Evolutionary conservation across 2,329 filamentous ascomycete species (phyloP).

Genomic region (Epichloe sylvatica): DNA sequence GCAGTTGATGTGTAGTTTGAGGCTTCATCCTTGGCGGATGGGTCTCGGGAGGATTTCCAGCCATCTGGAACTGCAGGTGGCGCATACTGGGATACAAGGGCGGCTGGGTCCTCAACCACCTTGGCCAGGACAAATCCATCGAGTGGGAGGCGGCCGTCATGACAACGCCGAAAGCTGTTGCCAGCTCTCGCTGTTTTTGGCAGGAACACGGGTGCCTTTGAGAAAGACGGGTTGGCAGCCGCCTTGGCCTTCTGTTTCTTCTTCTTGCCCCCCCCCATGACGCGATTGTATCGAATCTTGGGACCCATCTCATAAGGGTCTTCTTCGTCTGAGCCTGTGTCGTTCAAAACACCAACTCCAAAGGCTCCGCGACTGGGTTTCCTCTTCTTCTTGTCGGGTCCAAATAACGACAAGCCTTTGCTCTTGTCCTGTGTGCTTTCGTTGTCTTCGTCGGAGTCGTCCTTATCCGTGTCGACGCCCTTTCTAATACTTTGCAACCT

Average conservation of each 20-base stretch:
- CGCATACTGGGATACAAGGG: constrained; percentile 31
- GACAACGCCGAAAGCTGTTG: constrained; percentile 44
- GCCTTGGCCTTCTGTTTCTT: constrained; percentile 46
- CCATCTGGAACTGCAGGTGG: constrained; percentile 55
- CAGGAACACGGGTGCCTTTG: constrained; percentile 59
- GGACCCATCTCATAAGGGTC: constrained; percentile 89
- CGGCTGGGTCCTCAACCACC: constrained; percentile 25
- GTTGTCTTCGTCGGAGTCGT: constrained; percentile 28
- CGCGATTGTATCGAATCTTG: constrained; percentile 71
- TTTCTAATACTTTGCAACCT: constrained; percentile 29
- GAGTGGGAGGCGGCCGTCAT: constrained; percentile 68
- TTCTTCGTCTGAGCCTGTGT: constrained; percentile 88
- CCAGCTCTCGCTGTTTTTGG: constrained; percentile 36
- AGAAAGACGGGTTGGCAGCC: constrained; percentile 49
- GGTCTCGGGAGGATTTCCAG: constrained; percentile 53
- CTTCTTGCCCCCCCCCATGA: constrained; percentile 63
- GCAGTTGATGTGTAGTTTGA: constrained; percentile 48
- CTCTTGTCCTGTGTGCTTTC: constrained; percentile 1
- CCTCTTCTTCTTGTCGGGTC: constrained; percentile 34
- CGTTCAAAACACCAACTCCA: constrained; percentile 79
- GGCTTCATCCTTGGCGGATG: constrained; percentile 2
- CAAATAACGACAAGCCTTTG: constrained; percentile 8
- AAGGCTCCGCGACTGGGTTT: constrained; percentile 50
- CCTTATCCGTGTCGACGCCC: constrained; percentile 26
- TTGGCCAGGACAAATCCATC: constrained; percentile 65